Percentiles rank a stretch among this genome's conserved stretches.
phyloP scores from a whole-genome alignment of 345 rosid genomes.

The Rhodamnia rubescens region DNA sequence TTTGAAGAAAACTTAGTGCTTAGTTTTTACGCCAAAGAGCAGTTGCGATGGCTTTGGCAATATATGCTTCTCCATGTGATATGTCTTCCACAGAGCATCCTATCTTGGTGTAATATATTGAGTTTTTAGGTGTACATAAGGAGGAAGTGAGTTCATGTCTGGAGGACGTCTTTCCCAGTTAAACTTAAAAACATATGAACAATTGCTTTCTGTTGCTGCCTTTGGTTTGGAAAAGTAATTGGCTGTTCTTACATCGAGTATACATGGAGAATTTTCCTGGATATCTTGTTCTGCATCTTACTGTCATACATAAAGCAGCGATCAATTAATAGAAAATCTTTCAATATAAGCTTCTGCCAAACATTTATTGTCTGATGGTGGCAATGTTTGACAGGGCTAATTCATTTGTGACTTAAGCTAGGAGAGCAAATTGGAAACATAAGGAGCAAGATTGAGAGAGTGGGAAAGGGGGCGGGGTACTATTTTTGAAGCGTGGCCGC shows the following conservation, averaged over 20 bases:
- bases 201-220: neutral
- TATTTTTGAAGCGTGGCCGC: constrained; percentile 7
- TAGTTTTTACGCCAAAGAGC: neutral
- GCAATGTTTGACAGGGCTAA: neutral
- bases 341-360: neutral
- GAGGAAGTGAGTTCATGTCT: neutral
- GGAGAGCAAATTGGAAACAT: neutral
- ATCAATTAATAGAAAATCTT: neutral
- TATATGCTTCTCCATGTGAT: neutral
- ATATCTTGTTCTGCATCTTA: neutral
- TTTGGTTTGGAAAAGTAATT: neutral
- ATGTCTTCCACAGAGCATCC: neutral
- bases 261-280: neutral
- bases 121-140: no score
- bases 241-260: neutral
- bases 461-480: neutral
- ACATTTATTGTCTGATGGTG: neutral
- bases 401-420: neutral
- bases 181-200: neutral
- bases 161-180: neutral
- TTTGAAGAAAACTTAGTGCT: neutral
- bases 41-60: neutral
- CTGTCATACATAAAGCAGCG: neutral
- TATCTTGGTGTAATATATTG: neutral
- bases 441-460: neutral